These are phyloP conservation scores for Leptographium galeiforme DNA, from an alignment of 2,329 filamentous ascomycete species.

Conservation along the genomic window DNA sequence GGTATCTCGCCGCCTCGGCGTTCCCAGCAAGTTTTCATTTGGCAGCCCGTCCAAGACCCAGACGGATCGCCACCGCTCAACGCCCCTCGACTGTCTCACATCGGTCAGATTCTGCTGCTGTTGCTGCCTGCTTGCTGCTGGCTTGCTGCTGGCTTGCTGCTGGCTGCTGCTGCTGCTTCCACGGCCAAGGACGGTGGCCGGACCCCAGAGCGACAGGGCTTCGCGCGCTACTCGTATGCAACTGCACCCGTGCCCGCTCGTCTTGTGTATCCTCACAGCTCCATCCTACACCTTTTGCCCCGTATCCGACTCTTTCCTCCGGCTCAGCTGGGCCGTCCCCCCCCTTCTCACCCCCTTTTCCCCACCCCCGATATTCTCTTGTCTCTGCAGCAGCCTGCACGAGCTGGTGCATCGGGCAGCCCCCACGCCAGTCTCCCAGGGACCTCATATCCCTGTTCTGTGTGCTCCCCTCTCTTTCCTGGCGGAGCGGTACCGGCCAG, in stretches of 20 bases:
- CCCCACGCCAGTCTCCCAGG: too few species aligned
- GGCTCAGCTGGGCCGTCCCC: not conserved
- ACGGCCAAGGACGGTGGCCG: not conserved
- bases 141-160: too few species aligned
- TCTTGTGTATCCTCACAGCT: not conserved
- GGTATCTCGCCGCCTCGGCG: too few species aligned
- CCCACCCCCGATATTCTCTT: not conserved
- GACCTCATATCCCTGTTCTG: not conserved
- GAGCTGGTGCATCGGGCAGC: too few species aligned
- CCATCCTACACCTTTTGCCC: not conserved
- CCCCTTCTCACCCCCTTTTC: not conserved
- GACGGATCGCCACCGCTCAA: too few species aligned
- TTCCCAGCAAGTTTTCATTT: too few species aligned
- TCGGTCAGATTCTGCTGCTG: too few species aligned
- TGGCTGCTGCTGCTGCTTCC: too few species aligned
- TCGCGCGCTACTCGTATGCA: not conserved
- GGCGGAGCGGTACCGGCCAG: not conserved
- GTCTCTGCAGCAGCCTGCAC: not conserved
- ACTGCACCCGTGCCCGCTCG: not conserved
- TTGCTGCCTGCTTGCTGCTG: too few species aligned
- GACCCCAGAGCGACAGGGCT: not conserved
- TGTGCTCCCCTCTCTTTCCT: not conserved
- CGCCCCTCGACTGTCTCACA: too few species aligned
- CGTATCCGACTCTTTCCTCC: not conserved
- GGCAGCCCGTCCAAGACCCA: too few species aligned